Evolutionary conservation across 768 basidiomycete species (phyloP).

Genomic region (Podaxis sp.): DNA sequence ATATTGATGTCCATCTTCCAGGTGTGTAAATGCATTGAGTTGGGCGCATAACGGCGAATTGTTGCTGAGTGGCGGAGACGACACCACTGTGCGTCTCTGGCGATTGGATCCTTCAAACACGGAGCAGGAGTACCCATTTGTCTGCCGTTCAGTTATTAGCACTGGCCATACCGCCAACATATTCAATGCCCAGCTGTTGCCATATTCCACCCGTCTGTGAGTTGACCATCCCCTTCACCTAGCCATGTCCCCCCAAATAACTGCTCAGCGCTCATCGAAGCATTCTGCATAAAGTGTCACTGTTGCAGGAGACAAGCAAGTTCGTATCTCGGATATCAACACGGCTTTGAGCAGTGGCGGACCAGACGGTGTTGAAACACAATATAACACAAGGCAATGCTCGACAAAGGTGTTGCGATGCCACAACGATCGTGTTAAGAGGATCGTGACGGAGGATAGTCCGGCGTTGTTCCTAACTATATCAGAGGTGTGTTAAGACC

Average conservation of each 20-base stretch:
- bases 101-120: conserved; percentile 46
- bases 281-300: conserved; percentile 44
- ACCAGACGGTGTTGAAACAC: conserved; percentile 36
- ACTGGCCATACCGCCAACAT: conserved; percentile 85
- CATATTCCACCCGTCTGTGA: conserved; percentile 74
- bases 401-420: conserved; percentile 59
- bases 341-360: conserved; percentile 30
- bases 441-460: conserved; percentile 75
- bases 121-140: conserved; percentile 55
- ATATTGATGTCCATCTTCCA: conserved; percentile 18
- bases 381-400: conserved; percentile 42
- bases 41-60: conserved; percentile 67
- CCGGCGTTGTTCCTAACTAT: conserved; percentile 74
- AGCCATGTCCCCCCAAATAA: conserved; percentile 2
- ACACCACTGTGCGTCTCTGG: conserved; percentile 80
- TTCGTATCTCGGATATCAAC: conserved; percentile 74
- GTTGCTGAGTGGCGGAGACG: conserved; percentile 70
- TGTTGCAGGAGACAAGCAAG: conserved; percentile 70
- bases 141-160: conserved; percentile 59
- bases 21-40: conserved; percentile 74
- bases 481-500: conserved; percentile 51
- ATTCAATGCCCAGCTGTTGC: conserved; percentile 80
- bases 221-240: conserved; percentile 14
- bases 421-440: conserved; percentile 69
- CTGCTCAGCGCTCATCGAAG: conserved; percentile 14